Base-by-base conservation (phyloP, 2,329 filamentous ascomycete species). In the Thielaviopsis cerberus region DNA sequence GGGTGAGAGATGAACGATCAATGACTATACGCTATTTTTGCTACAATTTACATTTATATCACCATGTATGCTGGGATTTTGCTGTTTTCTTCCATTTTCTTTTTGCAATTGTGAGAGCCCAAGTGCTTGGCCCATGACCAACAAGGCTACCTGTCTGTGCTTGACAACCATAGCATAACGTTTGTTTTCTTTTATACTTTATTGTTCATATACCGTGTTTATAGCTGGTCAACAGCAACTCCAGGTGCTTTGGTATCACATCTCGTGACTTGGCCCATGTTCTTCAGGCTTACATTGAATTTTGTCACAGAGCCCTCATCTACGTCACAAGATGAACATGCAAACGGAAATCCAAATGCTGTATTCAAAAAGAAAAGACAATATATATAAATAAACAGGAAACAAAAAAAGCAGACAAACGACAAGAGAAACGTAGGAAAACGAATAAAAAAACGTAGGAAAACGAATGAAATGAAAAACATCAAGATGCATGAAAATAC, bases 171-270 rank as follows among this genome's bases (percentile, higher is more conserved):
- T 23, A 37, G 53, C 34, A 34, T 22, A n/a, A 17, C 37, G 10
- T 45, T 34, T 45, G n/a, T 27, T 23, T 59, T 59, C 23, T 17
- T 51, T 55, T 52, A 17, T 53, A n/a, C n/a, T n/a, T n/a, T n/a
- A n/a, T 37, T 54, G 22, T 51, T 59, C n/a, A 41, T 41, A 41
- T 41, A 41, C 34, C 15, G 15, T n/a, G 2, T 3, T 41, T 4
- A 17, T 6, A 41, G 34, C 15, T 41, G 13, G 15, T 10, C 8
- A 41, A 41, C n/a, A n/a, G n/a, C n/a, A n/a, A n/a, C n/a, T n/a
- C n/a, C n/a, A n/a, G n/a, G n/a, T n/a, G n/a, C n/a, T n/a, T n/a
- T n/a, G n/a, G n/a, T n/a, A n/a, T n/a, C n/a, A n/a, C n/a, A n/a
- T n/a, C n/a, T n/a, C n/a, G n/a, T n/a, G n/a, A n/a, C n/a, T n/a